Base-by-base conservation (phyloP, 345 rosid species). In the Boechera divaricarpa region DNA sequence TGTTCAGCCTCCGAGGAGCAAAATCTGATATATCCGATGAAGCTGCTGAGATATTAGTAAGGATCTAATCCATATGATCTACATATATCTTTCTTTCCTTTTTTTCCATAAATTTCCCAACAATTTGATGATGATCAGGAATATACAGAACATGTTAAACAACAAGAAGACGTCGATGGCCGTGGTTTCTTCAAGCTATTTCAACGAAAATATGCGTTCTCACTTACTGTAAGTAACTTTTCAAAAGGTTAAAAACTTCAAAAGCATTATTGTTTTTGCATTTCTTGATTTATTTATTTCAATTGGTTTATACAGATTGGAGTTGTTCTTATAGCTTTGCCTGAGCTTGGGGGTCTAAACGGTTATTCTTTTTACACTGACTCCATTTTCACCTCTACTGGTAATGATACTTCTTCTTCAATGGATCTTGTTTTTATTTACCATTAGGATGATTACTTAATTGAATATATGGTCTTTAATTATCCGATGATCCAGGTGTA, bases 331-430 rank as follows among this genome's bases (percentile, higher is more conserved):
- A 93, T 93, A 93, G 88, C 77, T 60, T 80, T 93, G 79, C 98
- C 92, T 77, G 90, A 90, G 54, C 85, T 93, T 58, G 93, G 96
- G 70, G 98, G 98, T 49, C 88, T 88, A 58, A 83, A 71, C 44
- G 89, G 80, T 53, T 81, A 85, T 60, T 72, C 82, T 18, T 87
- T 87, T 68, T 87, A 87, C 69, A 85, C 91, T 38, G 84, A 82
- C 64, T 48, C 89, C 21, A 87, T 87, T 44, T 85, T 87, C 49
- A 68, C 62, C 15, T 84, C 87, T 48, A 85, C 91, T 3, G 91
- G 91, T 87, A 85, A 68, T 52, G 21, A 76, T 21, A 21, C 5
- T 52, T 45, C 56, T 69, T 52, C 49, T 69, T 39, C 0, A 64
- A 13, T 58, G 35, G 45, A 52, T 35, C 28, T 55, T 64, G 44